Conservation (phyloP, 441 rosid species). For the Francoa sonchifolia region DNA sequence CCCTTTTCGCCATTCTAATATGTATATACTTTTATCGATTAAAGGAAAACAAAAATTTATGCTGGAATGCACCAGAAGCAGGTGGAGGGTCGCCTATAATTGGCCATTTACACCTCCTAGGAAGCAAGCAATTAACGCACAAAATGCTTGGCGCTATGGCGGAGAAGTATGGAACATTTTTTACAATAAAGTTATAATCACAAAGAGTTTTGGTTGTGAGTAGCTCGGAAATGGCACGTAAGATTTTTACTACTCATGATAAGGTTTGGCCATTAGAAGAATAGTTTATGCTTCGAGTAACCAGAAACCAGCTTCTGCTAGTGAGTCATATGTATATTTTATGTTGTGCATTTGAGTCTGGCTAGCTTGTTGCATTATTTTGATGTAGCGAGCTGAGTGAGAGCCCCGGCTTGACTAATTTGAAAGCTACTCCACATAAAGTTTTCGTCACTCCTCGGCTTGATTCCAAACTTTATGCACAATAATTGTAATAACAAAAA, state of each 20-base stretch:
- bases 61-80: constrained; percentile 7
- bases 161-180: constrained; percentile 13
- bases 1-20: constrained; percentile 7
- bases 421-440: constrained; percentile 23
- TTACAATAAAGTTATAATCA: constrained; percentile 9
- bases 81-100: constrained; percentile 17
- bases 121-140: constrained; percentile 13
- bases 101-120: constrained; percentile 14
- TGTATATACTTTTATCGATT: constrained; percentile 12
- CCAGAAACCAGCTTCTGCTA: constrained; percentile 14
- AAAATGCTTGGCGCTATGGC: constrained; percentile 15
- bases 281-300: constrained; percentile 11
- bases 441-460: constrained; percentile 25
- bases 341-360: constrained; percentile 11
- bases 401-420: constrained; percentile 16
- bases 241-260: constrained; percentile 22
- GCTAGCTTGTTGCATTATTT: constrained; percentile 28
- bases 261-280: too few species aligned
- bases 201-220: constrained; percentile 2
- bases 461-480: constrained; percentile 13
- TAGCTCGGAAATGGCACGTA: constrained; percentile 3
- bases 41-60: background rate
- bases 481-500: too few species aligned
- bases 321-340: constrained; percentile 20
- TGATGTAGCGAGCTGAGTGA: constrained; percentile 25